phyloP scores from a whole-genome alignment of 129 eudicot species.

The Pittosporum tobira region DNA sequence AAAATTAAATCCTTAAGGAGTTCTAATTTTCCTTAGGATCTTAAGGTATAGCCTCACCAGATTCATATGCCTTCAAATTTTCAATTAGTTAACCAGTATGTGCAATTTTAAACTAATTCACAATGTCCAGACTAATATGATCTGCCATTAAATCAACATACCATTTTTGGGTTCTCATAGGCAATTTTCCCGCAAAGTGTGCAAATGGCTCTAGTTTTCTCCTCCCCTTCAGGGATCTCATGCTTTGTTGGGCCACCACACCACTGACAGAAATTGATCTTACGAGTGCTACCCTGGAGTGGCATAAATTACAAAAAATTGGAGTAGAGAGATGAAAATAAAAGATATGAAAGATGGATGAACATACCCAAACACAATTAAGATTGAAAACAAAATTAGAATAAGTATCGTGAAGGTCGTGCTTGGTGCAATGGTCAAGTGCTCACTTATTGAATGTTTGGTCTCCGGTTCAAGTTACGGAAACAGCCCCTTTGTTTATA shows the following conservation, averaged over 20 bases:
- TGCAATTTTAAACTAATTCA: neutral
- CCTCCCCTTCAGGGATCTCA: conserved; percentile 94
- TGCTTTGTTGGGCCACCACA: conserved; percentile 81
- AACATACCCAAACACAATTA: neutral
- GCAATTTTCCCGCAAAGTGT: conserved; percentile 73
- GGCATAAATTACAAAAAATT: conserved; percentile 15
- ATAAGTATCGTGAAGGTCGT: no score
- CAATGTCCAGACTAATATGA: neutral
- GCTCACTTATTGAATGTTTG: no score
- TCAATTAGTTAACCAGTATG: neutral
- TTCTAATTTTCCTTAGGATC: neutral
- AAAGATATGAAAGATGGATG: neutral
- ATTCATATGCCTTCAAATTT: neutral
- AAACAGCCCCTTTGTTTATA: no score
- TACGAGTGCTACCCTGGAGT: conserved; percentile 47
- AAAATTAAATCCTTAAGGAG: neutral
- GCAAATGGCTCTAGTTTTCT: conserved; percentile 81
- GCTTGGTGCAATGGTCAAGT: no score
- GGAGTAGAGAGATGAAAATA: neutral
- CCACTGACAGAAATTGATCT: conserved; percentile 76
- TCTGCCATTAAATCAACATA: conserved; percentile 12
- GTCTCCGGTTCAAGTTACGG: no score
- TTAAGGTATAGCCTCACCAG: neutral
- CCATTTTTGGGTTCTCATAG: conserved; percentile 96
- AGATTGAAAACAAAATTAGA: neutral